A percentile compares a stretch with the other conserved stretches of the same genome.
phyloP scores from a whole-genome alignment of 2,329 filamentous ascomycete genomes.

The Nemania bipapillata region DNA sequence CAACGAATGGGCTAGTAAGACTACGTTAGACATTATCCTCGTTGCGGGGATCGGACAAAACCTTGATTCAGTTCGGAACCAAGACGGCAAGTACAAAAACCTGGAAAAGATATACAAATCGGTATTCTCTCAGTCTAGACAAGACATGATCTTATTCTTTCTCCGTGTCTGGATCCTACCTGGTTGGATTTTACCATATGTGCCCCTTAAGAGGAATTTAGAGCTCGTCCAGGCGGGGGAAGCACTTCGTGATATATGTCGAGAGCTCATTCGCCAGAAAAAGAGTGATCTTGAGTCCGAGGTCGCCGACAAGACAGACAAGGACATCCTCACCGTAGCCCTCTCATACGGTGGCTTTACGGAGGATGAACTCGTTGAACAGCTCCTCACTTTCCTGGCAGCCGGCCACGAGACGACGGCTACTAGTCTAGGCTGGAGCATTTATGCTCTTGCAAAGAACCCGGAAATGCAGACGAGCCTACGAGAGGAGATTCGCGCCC shows the following conservation, averaged over 20 bases:
- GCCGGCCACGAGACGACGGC: constrained; percentile 39
- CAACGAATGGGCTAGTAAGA: constrained; percentile 35
- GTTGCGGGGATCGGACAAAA: constrained; percentile 36
- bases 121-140: constrained; percentile 21
- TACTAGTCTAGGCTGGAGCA: constrained; percentile 34
- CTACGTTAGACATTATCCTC: constrained; percentile 37
- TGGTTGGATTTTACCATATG: constrained; percentile 19
- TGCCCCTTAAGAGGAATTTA: constrained; percentile 32
- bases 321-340: constrained; percentile 38
- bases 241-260: constrained; percentile 33
- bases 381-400: constrained; percentile 37
- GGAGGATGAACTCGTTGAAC: constrained; percentile 39
- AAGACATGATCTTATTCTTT: constrained; percentile 30
- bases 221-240: constrained; percentile 26
- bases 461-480: constrained; percentile 36
- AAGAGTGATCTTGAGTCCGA: constrained; percentile 37
- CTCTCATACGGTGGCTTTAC: constrained; percentile 38
- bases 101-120: constrained; percentile 31
- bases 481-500: constrained; percentile 36
- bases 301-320: constrained; percentile 34
- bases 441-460: constrained; percentile 35
- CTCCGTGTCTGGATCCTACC: constrained; percentile 35
- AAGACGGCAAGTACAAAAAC: constrained; percentile 31
- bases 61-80: constrained; percentile 32
- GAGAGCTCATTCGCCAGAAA: constrained; percentile 36